Base-by-base conservation (phyloP, 176 grass and related monocot genomes). In the Phragmites australis region DNA sequence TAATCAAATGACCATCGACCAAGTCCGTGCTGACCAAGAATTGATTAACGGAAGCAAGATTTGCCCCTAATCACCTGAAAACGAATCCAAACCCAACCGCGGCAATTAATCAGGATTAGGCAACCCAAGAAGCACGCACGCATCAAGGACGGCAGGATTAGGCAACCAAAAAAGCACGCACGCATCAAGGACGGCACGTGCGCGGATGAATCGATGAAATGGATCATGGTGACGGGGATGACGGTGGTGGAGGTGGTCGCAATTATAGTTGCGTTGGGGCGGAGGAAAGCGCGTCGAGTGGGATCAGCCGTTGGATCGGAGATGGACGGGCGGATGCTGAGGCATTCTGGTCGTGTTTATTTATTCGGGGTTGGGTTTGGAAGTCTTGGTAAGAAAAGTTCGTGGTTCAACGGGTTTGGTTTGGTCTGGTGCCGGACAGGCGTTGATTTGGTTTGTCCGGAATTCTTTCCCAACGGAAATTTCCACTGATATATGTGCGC, bases 211-310 rank as follows among this genome's bases (percentile, higher is more conserved):
- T 58, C 6, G 23, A 58, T 29, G 57, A 47, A 25, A 70, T 29
- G 69, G 69, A 81, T 66, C 49, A 47, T 49, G 43, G 70, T 39
- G 70, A 17, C 19, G 27, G 45, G n/a, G n/a, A n/a, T 19, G 68
- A 3, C 55, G 68, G 13, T 37, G 34, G 34, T 5, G 73, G 14
- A 16, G 48, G 59, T 39, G 34, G 57, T 62, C 30, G 46, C 61
- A 65, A 80, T 86, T 74, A 81, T 81, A 60, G 59, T 4, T 32
- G 34, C 3, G 34, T 37, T 37, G 34, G 2, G 2, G 75, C 64
- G 75, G 51, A 17, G 55, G 29, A 83, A 70, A 76, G 60, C 82
- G 86, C 78, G 82, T 88, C 46, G 73, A 45, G 59, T 37, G 19
- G 40, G 39, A 49, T 4, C 13, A 8, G 23, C 69, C 75, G 70